Evolutionary conservation across 2,329 filamentous ascomycete species (phyloP), one percentile per base, ranked within the genome.

Genomic region (Decorospora gaudefroyi): DNA sequence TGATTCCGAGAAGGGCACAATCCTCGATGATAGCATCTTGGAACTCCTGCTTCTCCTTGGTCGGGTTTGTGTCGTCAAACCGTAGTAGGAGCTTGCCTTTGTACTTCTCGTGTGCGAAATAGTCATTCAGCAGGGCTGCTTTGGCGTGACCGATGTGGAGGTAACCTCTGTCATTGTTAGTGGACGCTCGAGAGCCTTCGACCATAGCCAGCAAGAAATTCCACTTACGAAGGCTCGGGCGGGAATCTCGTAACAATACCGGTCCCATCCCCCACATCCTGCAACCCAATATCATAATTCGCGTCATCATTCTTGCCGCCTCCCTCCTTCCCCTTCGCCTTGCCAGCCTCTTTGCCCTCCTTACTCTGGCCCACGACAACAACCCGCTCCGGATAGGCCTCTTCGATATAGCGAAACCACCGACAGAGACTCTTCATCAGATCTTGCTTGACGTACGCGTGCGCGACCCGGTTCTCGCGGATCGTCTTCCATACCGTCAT

Each of bases 101-200:
- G 78, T 95, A 95, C 60, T 90, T 88, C 69, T 90, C 86, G 72
- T 96, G 90, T 30, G 90, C 92, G 61, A 97, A 97, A 78, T 95
- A 97, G 71, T 97, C 91, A 75, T 93, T 96, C 44, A 97, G 83
- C 42, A 95, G 79, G 4, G 90, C 90, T 19, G 90, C 90, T 75
- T 97, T 97, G 59, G 90, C 90, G 75, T 97, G 92, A 40, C 92
- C 92, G 54, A 96, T 95, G 74, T 96, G 92, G 30, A 96, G 83
- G 69, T 95, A 96, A 50, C 90, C 90, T 54, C 66, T 70, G 55
- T 10, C 6, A 7, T 17, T 13, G 34, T 67, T 18, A 53, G 40
- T 21, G 17, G 46, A 59, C 52, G 36, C 13, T 28, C n/a, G 8
- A 25, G 12, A 7, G 3, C 2, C 11, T 16, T n/a, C 8, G 6